Evolutionary conservation across 805 yeast species (phyloP), one percentile per base, ranked within the genome.

Genomic region (Lachancea fermentati): DNA sequence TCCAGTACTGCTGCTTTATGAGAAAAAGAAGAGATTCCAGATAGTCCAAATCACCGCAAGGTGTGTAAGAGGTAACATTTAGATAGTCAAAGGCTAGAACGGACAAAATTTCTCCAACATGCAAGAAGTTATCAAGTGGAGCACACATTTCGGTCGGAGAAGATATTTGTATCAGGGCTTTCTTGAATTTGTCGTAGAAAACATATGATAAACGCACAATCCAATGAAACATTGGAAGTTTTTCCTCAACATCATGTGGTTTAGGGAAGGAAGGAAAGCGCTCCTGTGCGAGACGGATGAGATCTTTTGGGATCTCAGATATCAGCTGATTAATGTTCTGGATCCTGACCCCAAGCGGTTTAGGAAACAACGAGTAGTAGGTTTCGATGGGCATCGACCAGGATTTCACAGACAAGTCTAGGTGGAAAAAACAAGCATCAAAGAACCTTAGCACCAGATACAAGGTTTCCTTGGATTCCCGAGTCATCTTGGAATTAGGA

Each of bases 401-500:
- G 24, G 34, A 18, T 9, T 42, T 36, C 12, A 33, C 29, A 9
- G 48, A 42, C 33, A 47, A 50, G 17, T 42, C 49, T 11, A 58
- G 25, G 30, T 56, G 54, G 12, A 45, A 43, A 8, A 49, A 40
- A 38, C 55, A 53, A 40, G 55, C 45, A 42, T 61, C 65, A 32
- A 57, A 58, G 44, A 52, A 57, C 32, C 60, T 44, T 14, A 61
- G 37, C 8, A 57, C 42, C 8, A 61, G 24, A 40, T 60, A 61
- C 6, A 61, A 37, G 9, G 57, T 52, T 32, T 58, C 59, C 34
- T 50, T 52, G 24, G 45, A 28, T 18, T 48, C 50, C 14, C 44
- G 31, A 7, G 43, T 35, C 36, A 48, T 38, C 19, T 42, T 46
- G 19, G 39, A 37, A 4, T 45, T 43, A 2, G 36, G 37, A 11